phyloP scores from a whole-genome alignment of 2,329 filamentous ascomycete species.

The Fusarium paranaense region DNA sequence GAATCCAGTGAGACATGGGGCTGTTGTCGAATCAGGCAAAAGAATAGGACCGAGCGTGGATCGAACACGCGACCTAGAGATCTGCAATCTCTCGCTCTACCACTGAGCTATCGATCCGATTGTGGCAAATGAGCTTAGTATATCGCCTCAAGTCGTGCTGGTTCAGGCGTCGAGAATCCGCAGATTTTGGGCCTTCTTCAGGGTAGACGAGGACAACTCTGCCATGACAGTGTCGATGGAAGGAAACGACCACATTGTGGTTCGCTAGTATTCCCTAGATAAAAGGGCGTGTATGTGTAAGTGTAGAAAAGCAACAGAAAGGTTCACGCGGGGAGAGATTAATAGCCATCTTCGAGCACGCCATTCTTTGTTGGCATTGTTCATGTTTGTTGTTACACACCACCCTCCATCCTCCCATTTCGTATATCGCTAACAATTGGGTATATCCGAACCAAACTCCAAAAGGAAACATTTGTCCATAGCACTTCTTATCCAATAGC shows the following conservation, averaged over 20 bases:
- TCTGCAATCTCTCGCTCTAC: conserved; percentile 41
- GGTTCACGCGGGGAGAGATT: neutral
- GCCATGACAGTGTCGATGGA: too few species aligned
- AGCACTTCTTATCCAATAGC: conserved; percentile 3
- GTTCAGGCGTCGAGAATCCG: neutral
- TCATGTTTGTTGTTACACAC: neutral
- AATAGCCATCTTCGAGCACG: neutral
- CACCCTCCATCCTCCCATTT: neutral
- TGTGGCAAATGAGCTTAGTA: accelerated
- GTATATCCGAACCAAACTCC: conserved; percentile 10
- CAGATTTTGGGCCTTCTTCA: neutral
- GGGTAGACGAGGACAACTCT: neutral
- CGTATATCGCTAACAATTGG: neutral
- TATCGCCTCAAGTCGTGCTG: neutral
- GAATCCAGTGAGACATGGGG: neutral
- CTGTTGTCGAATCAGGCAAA: neutral
- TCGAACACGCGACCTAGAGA: conserved; percentile 39
- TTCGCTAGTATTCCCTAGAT: neutral
- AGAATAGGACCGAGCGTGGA: conserved; percentile 36
- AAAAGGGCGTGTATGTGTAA: neutral
- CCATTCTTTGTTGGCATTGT: neutral
- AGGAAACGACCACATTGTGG: neutral
- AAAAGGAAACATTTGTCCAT: neutral
- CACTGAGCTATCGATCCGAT: conserved; percentile 38
- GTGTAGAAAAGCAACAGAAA: neutral